A percentile compares a stretch with the other conserved stretches of the same genome.
Conservation (phyloP, 768 basidiomycete genomes). For the Hirschioporus abietinus region DNA sequence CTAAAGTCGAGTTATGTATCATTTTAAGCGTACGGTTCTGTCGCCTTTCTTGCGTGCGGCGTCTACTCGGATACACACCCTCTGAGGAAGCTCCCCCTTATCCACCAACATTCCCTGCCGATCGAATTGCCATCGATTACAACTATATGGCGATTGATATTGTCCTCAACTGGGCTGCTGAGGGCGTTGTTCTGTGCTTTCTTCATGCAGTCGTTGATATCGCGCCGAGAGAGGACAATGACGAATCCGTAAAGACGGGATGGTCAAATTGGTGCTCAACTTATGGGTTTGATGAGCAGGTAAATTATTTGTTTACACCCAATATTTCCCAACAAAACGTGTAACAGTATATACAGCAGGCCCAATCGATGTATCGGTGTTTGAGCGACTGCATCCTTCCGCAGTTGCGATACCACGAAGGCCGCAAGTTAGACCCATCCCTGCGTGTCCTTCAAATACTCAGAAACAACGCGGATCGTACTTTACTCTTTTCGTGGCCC, state of each 20-base stretch:
- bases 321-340: conserved; percentile 5
- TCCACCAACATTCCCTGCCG: conserved; percentile 54
- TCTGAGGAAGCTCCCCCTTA: conserved; percentile 34
- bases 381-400: conserved; percentile 53
- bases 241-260: conserved; percentile 63
- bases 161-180: conserved; percentile 86
- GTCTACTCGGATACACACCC: conserved; percentile 52
- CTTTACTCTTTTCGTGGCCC: conserved; percentile 71
- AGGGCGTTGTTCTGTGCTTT: conserved; percentile 84
- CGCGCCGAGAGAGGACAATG: conserved; percentile 58
- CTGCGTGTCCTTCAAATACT: conserved; percentile 77
- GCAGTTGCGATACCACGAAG: conserved; percentile 16
- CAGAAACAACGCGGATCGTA: conserved; percentile 50
- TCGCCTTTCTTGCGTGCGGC: conserved; percentile 68
- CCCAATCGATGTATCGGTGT: conserved; percentile 52
- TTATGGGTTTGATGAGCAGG: conserved; percentile 34
- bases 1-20: neutral
- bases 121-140: conserved; percentile 62
- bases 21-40: conserved; percentile 67
- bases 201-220: conserved; percentile 80
- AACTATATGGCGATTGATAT: conserved; percentile 86
- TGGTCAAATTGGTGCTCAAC: conserved; percentile 94
- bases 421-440: conserved; percentile 9
- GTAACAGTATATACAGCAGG: conserved; percentile 34
- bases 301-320: neutral